phyloP scores from a whole-genome alignment of 352 stramenopile species.

The Plasmopara viticola region DNA sequence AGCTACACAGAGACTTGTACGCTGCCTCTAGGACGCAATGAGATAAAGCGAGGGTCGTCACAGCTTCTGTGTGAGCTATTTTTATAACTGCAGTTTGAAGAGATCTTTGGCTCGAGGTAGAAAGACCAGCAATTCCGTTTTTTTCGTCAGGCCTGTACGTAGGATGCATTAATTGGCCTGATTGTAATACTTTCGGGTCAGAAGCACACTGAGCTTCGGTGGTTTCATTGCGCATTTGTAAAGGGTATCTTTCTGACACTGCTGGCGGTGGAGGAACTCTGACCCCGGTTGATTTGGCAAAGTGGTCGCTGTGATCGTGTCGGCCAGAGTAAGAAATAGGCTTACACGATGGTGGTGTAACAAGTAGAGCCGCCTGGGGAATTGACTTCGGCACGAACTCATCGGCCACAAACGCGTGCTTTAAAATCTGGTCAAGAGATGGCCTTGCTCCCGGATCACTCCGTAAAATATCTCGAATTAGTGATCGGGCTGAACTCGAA shows the following conservation, averaged over 20 bases:
- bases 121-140: not conserved
- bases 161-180: constrained; percentile 18
- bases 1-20: constrained; percentile 45
- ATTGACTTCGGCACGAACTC: constrained; percentile 49
- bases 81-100: constrained; percentile 5
- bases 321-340: constrained; percentile 16
- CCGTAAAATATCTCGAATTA: constrained; percentile 71
- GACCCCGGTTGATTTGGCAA: constrained; percentile 19
- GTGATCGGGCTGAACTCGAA: constrained; percentile 63
- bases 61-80: constrained; percentile 3
- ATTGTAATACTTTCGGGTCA: constrained; percentile 17
- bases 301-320: constrained; percentile 21
- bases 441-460: constrained; percentile 63
- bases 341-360: constrained; percentile 66
- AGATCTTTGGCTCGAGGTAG: constrained; percentile 10
- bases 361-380: constrained; percentile 53
- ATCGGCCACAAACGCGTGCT: constrained; percentile 70
- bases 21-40: constrained; percentile 43
- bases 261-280: constrained; percentile 17
- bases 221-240: constrained; percentile 35
- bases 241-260: constrained; percentile 28
- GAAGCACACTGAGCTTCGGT: constrained; percentile 21
- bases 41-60: constrained; percentile 4
- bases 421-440: constrained; percentile 69
- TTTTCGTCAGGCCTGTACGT: constrained; percentile 13